These are phyloP conservation scores for Peltaster fructicola DNA, from an alignment of 2,329 filamentous ascomycete genomes.

Conservation along the genomic window DNA sequence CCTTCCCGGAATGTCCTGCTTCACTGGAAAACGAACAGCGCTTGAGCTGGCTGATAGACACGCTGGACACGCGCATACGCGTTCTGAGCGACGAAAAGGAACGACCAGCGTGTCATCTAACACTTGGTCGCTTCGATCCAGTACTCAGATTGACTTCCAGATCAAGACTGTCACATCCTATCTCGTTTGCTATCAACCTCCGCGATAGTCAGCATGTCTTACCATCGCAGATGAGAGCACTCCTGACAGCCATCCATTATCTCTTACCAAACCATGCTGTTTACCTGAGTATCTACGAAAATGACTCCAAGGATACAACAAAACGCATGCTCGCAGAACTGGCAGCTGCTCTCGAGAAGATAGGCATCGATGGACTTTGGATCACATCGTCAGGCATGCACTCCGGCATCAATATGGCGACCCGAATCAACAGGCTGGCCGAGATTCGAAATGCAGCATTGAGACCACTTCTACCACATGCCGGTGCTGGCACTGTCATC, in stretches of 20 bases:
- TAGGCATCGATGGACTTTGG: conserved; percentile 4
- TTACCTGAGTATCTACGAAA: conserved; percentile 4
- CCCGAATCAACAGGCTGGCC: conserved; percentile 4
- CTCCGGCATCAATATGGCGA: not conserved
- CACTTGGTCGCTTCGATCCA: too few relatives aligned
- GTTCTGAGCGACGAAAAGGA: too few relatives aligned
- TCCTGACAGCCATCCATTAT: conserved; percentile 2
- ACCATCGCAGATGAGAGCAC: conserved; percentile 3
- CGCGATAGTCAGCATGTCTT: conserved; percentile 2
- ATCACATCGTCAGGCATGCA: conserved; percentile 4
- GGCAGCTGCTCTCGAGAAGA: conserved; percentile 2
- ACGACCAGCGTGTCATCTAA: too few relatives aligned
- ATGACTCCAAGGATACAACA: conserved; percentile 3
- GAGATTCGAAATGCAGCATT: conserved; percentile 4
- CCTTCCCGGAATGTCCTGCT: too few relatives aligned
- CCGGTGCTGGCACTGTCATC: conserved; percentile 1
- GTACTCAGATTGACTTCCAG: too few relatives aligned
- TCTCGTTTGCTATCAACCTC: conserved; percentile 4
- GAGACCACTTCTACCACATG: conserved; percentile 3
- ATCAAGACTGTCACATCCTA: too few relatives aligned
- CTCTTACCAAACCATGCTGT: conserved; percentile 3
- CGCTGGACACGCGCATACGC: too few relatives aligned
- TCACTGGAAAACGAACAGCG: too few relatives aligned
- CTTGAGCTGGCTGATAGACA: too few relatives aligned
- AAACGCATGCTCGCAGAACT: conserved; percentile 1